Conservation (phyloP, 176 grass and related monocot genomes). For the Aegilops tauschii region DNA sequence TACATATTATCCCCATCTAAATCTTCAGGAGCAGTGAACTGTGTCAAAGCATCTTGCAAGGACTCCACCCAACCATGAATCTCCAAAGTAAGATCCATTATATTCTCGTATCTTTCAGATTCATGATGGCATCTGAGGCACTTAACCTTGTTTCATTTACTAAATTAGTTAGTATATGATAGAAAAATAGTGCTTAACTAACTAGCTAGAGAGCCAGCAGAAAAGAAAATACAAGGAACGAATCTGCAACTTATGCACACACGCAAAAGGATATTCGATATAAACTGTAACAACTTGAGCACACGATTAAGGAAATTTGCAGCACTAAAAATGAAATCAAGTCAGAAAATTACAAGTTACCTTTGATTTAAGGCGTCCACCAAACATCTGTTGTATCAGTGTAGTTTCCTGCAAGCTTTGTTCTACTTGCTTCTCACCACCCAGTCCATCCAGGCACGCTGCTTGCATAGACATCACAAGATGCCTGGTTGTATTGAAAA, state of each 20-base stretch:
- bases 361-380: slow-evolving; percentile 96
- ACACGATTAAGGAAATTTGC: not conserved
- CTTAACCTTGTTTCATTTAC: slow-evolving; percentile 72
- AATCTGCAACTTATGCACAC: slow-evolving; percentile 18
- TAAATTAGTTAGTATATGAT: slow-evolving; percentile 41
- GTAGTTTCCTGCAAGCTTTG: slow-evolving; percentile 90
- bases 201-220: not conserved
- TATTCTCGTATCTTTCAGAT: slow-evolving; percentile 97
- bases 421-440: slow-evolving; percentile 88
- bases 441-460: slow-evolving; percentile 76
- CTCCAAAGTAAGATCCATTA: slow-evolving; percentile 99
- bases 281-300: not conserved
- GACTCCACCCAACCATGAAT: slow-evolving; percentile 99
- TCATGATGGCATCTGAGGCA: slow-evolving; percentile 94
- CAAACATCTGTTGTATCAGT: slow-evolving; percentile 96
- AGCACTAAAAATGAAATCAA: slow-evolving; percentile 7
- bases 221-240: not conserved
- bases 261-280: not conserved
- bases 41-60: slow-evolving; percentile 95
- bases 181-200: not conserved
- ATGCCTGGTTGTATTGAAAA: slow-evolving; percentile 62
- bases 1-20: slow-evolving; percentile 99
- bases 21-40: slow-evolving; percentile 98
- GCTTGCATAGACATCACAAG: slow-evolving; percentile 99
- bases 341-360: slow-evolving; percentile 33